Percentiles rank a stretch among this genome's conserved stretches.
These are phyloP conservation scores for Spatholobus suberectus DNA, from an alignment of 306 rosid species.

Conservation along the genomic window DNA sequence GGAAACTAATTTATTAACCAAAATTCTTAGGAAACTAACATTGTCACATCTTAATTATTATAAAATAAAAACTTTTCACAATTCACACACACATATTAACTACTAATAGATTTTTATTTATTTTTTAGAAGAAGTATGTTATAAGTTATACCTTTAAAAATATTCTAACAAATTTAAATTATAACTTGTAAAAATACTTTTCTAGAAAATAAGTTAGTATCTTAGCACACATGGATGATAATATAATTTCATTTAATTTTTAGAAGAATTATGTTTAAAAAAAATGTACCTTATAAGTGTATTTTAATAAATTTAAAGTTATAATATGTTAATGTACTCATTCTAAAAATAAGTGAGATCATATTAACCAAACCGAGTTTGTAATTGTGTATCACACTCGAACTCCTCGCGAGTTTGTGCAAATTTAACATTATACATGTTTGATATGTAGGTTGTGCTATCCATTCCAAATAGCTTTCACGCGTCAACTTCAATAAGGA, in stretches of 20 bases:
- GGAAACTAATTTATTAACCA: background rate
- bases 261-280: no score
- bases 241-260: background rate
- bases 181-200: background rate
- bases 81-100: background rate
- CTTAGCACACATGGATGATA: no score
- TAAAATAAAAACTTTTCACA: background rate
- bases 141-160: background rate
- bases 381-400: background rate
- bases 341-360: background rate
- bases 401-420: background rate
- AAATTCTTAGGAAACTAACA: background rate
- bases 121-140: background rate
- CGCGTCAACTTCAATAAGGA: slow-evolving; percentile 40
- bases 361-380: background rate
- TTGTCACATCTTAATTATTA: background rate
- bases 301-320: background rate
- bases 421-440: background rate
- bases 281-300: no score
- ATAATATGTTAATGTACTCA: background rate
- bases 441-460: slow-evolving; percentile 52
- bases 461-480: slow-evolving; percentile 53
- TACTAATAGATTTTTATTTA: background rate
- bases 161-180: background rate
- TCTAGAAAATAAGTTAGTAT: background rate